These are phyloP conservation scores for Leccinum olivaceopallidum DNA, from an alignment of 768 basidiomycete species.

Conservation along the genomic window DNA sequence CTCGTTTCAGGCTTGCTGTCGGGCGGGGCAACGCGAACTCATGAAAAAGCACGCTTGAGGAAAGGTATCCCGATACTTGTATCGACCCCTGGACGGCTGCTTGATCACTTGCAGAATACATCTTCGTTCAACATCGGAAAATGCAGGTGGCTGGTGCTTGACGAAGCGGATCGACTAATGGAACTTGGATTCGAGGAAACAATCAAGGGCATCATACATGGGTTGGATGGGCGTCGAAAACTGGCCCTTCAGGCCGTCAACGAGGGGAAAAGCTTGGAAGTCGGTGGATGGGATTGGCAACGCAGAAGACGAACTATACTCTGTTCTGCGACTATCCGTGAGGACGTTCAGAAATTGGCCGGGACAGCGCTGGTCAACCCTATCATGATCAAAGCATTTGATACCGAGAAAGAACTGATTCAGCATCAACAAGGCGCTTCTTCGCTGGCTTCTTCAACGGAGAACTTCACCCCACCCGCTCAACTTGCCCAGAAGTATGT, in stretches of 20 bases:
- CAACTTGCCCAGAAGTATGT: constrained; percentile 92
- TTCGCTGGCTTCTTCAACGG: constrained; percentile 29
- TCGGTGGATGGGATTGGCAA: constrained; percentile 86
- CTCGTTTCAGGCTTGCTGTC: constrained; percentile 91
- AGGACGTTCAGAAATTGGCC: constrained; percentile 92
- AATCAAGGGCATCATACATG: constrained; percentile 84
- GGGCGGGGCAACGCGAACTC: constrained; percentile 90
- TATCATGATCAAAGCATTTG: constrained; percentile 77
- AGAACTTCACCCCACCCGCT: constrained; percentile 89
- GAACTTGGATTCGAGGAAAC: constrained; percentile 98
- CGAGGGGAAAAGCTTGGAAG: constrained; percentile 67
- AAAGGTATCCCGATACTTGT: constrained; percentile 97
- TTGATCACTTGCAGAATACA: constrained; percentile 97
- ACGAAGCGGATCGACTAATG: constrained; percentile 98
- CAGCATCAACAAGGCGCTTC: constrained; percentile 17
- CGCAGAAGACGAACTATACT: constrained; percentile 79
- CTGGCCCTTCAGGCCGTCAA: constrained; percentile 67
- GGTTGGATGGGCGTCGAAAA: constrained; percentile 79
- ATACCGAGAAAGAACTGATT: constrained; percentile 39
- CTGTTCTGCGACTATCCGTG: constrained; percentile 95
- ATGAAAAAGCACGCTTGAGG: constrained; percentile 93
- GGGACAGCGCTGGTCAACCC: constrained; percentile 79
- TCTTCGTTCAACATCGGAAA: constrained; percentile 90
- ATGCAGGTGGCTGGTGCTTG: constrained; percentile 93
- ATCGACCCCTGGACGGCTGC: constrained; percentile 89